Evolutionary conservation across 352 stramenopile species (phyloP).

Genomic region (Pilasporangium apinafurcum): DNA sequence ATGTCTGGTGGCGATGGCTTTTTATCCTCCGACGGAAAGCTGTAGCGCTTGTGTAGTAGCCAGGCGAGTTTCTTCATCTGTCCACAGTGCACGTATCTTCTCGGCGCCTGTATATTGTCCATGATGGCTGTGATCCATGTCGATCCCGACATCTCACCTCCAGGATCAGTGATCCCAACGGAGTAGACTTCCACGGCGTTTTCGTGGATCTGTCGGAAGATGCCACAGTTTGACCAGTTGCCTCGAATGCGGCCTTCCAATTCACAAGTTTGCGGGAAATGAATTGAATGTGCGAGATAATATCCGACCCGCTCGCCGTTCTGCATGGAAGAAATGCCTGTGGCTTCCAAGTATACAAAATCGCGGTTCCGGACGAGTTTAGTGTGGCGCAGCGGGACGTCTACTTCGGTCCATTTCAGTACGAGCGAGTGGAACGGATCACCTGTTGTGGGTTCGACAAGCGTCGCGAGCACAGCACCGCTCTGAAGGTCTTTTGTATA

Average conservation of each 20-base stretch:
- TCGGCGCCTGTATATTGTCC: slow-evolving; percentile 21
- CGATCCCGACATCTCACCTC: slow-evolving; percentile 25
- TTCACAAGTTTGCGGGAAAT: slow-evolving; percentile 37
- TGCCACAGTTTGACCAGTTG: slow-evolving; percentile 41
- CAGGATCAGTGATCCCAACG: slow-evolving; percentile 21
- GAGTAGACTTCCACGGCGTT: slow-evolving; percentile 46
- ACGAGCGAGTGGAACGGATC: slow-evolving; percentile 21
- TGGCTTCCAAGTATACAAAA: slow-evolving; percentile 46
- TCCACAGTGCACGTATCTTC: slow-evolving; percentile 33
- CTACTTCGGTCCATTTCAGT: slow-evolving; percentile 26
- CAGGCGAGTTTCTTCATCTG: slow-evolving; percentile 70
- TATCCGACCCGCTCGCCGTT: slow-evolving; percentile 56
- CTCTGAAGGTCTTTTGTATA: slow-evolving; percentile 16
- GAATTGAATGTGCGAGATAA: slow-evolving; percentile 49
- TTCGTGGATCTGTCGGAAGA: slow-evolving; percentile 39
- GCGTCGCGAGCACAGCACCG: slow-evolving; percentile 12
- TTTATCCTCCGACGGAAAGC: too few relatives aligned
- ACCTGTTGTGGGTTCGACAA: slow-evolving; percentile 15
- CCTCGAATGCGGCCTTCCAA: slow-evolving; percentile 27
- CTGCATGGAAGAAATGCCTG: slow-evolving; percentile 26
- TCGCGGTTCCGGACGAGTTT: slow-evolving; percentile 24
- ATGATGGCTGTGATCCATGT: slow-evolving; percentile 23
- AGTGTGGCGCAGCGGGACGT: slow-evolving; percentile 8
- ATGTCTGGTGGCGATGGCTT: too few relatives aligned
- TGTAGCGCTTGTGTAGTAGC: too few relatives aligned